These are phyloP conservation scores for Enteropsectra breve DNA, from an alignment of 371 early-diverging fungal genomes.

Conservation along the genomic window DNA sequence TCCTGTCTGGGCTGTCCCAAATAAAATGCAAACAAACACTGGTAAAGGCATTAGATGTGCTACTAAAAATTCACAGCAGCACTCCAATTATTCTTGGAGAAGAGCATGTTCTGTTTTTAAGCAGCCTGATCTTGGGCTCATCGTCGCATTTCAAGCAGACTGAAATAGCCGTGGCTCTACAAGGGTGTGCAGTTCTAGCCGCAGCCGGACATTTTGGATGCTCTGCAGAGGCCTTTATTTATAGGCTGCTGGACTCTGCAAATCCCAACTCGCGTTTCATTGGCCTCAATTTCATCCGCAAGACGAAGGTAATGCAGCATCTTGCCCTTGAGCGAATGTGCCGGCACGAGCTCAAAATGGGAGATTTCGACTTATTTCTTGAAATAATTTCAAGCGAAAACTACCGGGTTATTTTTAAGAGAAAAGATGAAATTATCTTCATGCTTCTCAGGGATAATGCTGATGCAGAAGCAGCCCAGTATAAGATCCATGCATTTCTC, in stretches of 20 bases:
- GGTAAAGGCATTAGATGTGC: constrained; percentile 13
- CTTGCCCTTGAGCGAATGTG: constrained; percentile 22
- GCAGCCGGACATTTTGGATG: neutral
- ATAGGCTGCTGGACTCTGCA: constrained; percentile 36
- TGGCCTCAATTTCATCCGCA: constrained; percentile 31
- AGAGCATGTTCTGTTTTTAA: constrained; percentile 6
- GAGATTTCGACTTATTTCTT: constrained; percentile 14
- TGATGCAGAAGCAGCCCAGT: neutral
- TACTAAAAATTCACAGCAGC: neutral
- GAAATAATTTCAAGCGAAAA: constrained; percentile 31
- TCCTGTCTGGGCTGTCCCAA: too few relatives aligned
- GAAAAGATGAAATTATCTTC: constrained; percentile 33
- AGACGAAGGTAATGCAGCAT: constrained; percentile 15
- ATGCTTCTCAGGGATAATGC: constrained; percentile 13
- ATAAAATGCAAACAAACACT: constrained; percentile 39
- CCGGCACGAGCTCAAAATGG: constrained; percentile 10
- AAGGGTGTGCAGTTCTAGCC: constrained; percentile 18
- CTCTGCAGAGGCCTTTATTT: constrained; percentile 27
- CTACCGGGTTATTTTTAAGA: constrained; percentile 29
- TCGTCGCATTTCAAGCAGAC: constrained; percentile 7
- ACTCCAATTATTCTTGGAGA: neutral
- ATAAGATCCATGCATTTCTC: neutral
- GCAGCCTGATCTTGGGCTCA: constrained; percentile 13
- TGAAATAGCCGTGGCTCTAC: constrained; percentile 30
- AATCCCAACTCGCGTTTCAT: constrained; percentile 41